phyloP scores from a whole-genome alignment of 2,329 filamentous ascomycete species.

The Aurifilum marmelostoma region DNA sequence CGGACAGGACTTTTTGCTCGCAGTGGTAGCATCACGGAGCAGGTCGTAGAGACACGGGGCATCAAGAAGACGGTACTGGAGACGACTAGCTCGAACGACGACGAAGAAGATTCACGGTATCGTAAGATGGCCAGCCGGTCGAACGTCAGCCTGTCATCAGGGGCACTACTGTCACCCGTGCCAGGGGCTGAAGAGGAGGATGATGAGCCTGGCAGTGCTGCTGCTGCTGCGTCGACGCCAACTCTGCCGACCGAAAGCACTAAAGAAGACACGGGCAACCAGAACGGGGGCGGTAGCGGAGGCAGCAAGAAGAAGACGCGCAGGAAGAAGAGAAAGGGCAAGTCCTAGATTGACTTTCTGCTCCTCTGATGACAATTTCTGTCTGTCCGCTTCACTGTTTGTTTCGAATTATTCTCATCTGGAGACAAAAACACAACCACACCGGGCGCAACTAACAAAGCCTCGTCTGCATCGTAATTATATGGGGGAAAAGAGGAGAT shows the following conservation, averaged over 20 bases:
- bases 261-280: background rate
- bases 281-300: constrained; percentile 27
- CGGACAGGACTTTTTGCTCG: constrained; percentile 50
- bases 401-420: background rate
- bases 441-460: background rate
- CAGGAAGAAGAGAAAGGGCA: constrained; percentile 44
- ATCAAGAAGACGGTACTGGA: constrained; percentile 73
- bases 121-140: constrained; percentile 22
- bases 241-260: constrained; percentile 31
- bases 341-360: constrained; percentile 33
- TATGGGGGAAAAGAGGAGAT: background rate
- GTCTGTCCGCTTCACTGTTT: background rate
- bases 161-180: constrained; percentile 21
- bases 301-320: constrained; percentile 42
- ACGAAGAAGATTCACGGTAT: constrained; percentile 35
- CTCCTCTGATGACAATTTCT: background rate
- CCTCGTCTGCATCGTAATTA: background rate
- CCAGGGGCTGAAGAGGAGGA: constrained; percentile 27
- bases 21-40: constrained; percentile 79
- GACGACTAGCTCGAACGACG: constrained; percentile 41
- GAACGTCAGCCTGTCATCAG: constrained; percentile 8
- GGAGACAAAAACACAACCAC: background rate
- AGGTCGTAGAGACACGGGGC: constrained; percentile 73
- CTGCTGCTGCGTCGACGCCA: constrained; percentile 37
- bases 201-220: constrained; percentile 6